Conservation (phyloP, 345 rosid species). For the Murraya koenigii region DNA sequence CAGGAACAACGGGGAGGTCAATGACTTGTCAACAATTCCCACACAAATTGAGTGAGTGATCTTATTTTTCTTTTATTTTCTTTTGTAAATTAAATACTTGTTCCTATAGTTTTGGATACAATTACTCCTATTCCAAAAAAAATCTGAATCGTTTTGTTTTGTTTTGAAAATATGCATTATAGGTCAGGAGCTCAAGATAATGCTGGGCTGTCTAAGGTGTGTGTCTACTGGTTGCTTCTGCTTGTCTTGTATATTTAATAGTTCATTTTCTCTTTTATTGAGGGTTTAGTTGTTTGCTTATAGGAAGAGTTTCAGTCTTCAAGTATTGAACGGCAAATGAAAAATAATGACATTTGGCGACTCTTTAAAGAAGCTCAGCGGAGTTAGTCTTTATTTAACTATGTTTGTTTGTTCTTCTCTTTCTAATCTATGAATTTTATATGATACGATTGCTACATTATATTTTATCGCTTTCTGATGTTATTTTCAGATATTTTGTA, state of each 20-base stretch:
- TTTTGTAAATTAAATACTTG: background rate
- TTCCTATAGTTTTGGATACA: background rate
- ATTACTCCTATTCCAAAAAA: background rate
- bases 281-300: slow-evolving; percentile 18
- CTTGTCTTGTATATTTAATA: background rate
- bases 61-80: background rate
- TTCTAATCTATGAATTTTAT: background rate
- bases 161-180: slow-evolving; percentile 6
- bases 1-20: slow-evolving; percentile 44
- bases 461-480: background rate
- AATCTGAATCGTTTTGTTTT: background rate
- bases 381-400: slow-evolving; percentile 37
- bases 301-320: slow-evolving; percentile 38
- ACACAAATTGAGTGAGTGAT: slow-evolving; percentile 33
- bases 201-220: slow-evolving; percentile 43
- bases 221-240: background rate
- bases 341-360: slow-evolving; percentile 51
- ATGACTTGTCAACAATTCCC: slow-evolving; percentile 25
- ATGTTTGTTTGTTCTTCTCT: background rate
- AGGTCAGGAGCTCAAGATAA: slow-evolving; percentile 43
- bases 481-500: slow-evolving; percentile 51
- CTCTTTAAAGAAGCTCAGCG: slow-evolving; percentile 76
- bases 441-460: background rate
- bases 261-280: background rate
- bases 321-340: slow-evolving; percentile 29